Evolutionary conservation across 495 filamentous ascomycete species (phyloP), one percentile per base, ranked within the genome.

Genomic region (Neurospora discreta): DNA sequence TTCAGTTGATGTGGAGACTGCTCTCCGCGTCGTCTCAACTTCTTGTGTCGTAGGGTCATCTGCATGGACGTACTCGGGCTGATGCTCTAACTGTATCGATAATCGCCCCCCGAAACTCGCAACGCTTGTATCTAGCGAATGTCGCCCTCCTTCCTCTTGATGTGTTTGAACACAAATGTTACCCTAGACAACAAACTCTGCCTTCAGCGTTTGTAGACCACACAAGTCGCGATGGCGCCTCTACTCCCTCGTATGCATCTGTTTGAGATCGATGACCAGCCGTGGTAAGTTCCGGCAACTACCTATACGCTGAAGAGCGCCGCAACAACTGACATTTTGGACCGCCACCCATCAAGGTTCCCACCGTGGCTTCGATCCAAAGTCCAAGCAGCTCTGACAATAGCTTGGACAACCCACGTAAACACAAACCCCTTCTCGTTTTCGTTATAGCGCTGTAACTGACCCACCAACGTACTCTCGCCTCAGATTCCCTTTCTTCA

Each of bases 261-360:
- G 71, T 87, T 84, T 71, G 86, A 88, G 80, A 84, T 87, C 70
- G 84, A 84, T 71, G 86, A 88, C 70, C 83, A 84, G 74, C 41
- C 82, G 30, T 88, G 86, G 86, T 85, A 79, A 70, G 80, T 69
- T 46, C 70, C 40, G 58, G 71, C 43, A n/a, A 71, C 1, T 43
- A n/a, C n/a, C n/a, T n/a, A n/a, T n/a, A 39, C 20, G 1, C 23
- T 23, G 30, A 46, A n/a, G 42, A 39, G 68, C 2, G 33, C 8
- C 33, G 16, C 42, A 6, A 23, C 52, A 38, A 39, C 39, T 23
- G 26, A 23, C 13, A 44, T 33, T 1, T 20, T 36, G 13, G 41
- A 1, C 36, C 40, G 60, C 30, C 15, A n/a, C n/a, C n/a, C n/a
- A 20, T 23, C n/a, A 73, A 87, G 86, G 85, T 87, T 87, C 78